phyloP scores from a whole-genome alignment of 176 grass and related monocot genomes.

The Poa annua region DNA sequence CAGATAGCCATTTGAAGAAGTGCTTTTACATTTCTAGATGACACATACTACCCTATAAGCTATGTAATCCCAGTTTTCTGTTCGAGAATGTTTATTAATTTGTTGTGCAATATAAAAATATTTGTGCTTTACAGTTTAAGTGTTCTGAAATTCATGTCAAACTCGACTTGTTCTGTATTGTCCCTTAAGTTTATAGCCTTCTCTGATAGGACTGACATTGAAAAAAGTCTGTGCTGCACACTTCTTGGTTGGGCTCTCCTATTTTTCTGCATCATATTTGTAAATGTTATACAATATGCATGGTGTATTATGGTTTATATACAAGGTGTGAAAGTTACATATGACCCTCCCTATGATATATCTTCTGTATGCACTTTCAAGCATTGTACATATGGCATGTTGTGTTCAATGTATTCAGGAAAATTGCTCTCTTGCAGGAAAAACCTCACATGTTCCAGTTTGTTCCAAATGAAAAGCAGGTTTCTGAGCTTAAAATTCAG shows the following conservation, averaged over 20 bases:
- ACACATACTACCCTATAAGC: not conserved
- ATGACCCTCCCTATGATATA: not conserved
- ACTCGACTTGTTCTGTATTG: constrained; percentile 6
- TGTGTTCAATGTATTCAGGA: not conserved
- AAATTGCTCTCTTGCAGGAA: constrained; percentile 69
- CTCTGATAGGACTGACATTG: constrained; percentile 11
- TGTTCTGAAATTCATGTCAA: not conserved
- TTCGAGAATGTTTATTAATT: constrained; percentile 4
- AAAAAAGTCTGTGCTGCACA: not conserved
- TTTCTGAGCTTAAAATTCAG: constrained; percentile 39
- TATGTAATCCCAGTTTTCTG: not conserved
- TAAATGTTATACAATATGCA: not conserved
- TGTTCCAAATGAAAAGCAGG: constrained; percentile 92
- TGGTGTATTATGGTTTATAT: not conserved
- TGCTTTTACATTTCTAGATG: constrained; percentile 27
- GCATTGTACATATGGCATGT: not conserved
- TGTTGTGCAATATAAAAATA: not conserved
- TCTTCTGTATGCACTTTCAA: not conserved
- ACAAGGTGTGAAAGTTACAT: not conserved
- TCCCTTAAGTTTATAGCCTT: not conserved
- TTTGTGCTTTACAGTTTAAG: not conserved
- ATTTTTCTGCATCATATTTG: constrained; percentile 18
- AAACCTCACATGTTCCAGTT: constrained; percentile 98
- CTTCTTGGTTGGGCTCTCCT: not conserved
- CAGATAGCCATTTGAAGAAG: constrained; percentile 4